These are phyloP conservation scores for Graphilbum ipis-grandicollis DNA, from an alignment of 2,329 filamentous ascomycete genomes.

Conservation along the genomic window DNA sequence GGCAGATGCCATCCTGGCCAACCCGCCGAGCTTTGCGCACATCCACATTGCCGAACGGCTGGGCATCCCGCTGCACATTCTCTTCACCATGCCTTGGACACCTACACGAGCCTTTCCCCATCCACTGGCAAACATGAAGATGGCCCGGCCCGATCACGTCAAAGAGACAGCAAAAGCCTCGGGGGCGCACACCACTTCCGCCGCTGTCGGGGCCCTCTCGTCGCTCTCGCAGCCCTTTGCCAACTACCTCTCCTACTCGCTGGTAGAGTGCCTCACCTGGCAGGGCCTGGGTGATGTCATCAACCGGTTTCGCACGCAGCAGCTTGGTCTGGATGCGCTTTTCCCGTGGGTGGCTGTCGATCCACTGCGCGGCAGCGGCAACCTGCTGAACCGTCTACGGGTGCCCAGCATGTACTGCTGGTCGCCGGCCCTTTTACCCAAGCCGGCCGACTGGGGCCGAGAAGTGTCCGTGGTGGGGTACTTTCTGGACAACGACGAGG, in stretches of 20 bases:
- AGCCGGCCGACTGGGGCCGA: slow-evolving; percentile 8
- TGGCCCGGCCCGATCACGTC: slow-evolving; percentile 19
- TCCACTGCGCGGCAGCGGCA: not conserved
- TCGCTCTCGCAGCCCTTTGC: slow-evolving; percentile 15
- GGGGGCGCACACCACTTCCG: slow-evolving; percentile 20
- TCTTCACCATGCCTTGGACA: slow-evolving; percentile 94
- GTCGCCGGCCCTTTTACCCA: slow-evolving; percentile 51
- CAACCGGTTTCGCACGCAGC: slow-evolving; percentile 45
- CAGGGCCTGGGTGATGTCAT: slow-evolving; percentile 68
- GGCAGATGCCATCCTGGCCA: slow-evolving; percentile 66
- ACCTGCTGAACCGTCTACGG: slow-evolving; percentile 29
- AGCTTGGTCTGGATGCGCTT: slow-evolving; percentile 54
- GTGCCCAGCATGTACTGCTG: slow-evolving; percentile 85
- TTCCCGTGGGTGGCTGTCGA: slow-evolving; percentile 19
- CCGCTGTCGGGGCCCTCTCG: not conserved
- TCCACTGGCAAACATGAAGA: slow-evolving; percentile 57
- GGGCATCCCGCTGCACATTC: slow-evolving; percentile 61
- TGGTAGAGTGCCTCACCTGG: slow-evolving; percentile 78
- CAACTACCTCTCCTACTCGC: slow-evolving; percentile 62
- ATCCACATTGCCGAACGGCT: slow-evolving; percentile 60
- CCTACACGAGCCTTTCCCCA: slow-evolving; percentile 75
- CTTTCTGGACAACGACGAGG: not conserved
- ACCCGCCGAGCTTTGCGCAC: slow-evolving; percentile 62
- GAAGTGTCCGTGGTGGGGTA: not conserved
- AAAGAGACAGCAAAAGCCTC: not conserved